These are phyloP conservation scores for Lenwebbia sp. DNA, from an alignment of 345 rosid genomes.

Conservation along the genomic window DNA sequence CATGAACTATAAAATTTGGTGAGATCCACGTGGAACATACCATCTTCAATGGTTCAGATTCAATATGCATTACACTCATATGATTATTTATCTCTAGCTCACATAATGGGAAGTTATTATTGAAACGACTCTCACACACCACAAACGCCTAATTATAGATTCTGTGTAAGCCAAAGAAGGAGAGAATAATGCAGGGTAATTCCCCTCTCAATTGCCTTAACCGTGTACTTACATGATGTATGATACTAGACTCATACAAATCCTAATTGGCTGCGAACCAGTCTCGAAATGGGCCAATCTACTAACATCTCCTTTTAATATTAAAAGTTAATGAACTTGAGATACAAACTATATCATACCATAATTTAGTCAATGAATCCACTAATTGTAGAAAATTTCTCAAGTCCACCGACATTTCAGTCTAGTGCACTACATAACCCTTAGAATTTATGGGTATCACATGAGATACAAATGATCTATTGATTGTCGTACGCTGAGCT, in stretches of 20 bases:
- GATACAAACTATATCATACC: neutral
- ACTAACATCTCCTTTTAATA: neutral
- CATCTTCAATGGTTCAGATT: neutral
- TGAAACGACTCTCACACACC: neutral
- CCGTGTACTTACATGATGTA: neutral
- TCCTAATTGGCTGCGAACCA: neutral
- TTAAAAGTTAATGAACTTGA: neutral
- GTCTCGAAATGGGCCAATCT: neutral
- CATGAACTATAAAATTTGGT: neutral
- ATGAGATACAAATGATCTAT: neutral
- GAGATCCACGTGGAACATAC: neutral
- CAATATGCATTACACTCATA: neutral
- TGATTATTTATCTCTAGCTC: neutral
- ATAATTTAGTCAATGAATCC: neutral
- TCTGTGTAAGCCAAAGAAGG: neutral
- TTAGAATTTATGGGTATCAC: neutral
- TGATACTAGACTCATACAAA: neutral
- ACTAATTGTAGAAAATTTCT: neutral
- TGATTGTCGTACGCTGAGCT: neutral
- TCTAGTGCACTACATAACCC: neutral
- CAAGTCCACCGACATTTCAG: neutral
- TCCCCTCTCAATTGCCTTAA: neutral
- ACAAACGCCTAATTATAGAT: neutral
- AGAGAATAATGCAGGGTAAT: neutral
- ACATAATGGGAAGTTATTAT: neutral